These are phyloP conservation scores for Trifolium subterraneum DNA, from an alignment of 306 rosid genomes.

Conservation along the genomic window DNA sequence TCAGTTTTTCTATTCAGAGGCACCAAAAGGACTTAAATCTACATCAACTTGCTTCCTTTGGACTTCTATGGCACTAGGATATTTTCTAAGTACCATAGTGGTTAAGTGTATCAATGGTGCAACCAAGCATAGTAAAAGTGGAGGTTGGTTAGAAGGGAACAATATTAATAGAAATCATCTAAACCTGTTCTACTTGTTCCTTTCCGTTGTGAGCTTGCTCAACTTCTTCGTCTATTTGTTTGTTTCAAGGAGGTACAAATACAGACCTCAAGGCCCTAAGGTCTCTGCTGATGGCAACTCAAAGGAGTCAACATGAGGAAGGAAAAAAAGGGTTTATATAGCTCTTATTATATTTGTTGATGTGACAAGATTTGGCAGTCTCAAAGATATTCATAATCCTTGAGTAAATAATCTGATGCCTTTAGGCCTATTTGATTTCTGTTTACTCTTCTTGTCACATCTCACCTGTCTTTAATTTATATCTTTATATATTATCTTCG, in stretches of 20 bases:
- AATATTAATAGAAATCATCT: conserved; percentile 83
- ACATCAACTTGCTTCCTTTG: conserved; percentile 88
- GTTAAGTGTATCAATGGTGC: conserved; percentile 75
- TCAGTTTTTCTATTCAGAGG: conserved; percentile 91
- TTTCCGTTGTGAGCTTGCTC: conserved; percentile 69
- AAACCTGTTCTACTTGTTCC: conserved; percentile 77
- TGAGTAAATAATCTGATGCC: conserved; percentile 12
- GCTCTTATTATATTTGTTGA: not conserved
- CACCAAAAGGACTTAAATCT: conserved; percentile 77
- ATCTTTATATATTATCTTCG: not conserved
- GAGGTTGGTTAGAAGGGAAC: conserved; percentile 88
- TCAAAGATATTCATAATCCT: conserved; percentile 7
- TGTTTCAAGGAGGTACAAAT: conserved; percentile 73
- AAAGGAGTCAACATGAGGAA: conserved; percentile 26
- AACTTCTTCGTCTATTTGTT: conserved; percentile 71
- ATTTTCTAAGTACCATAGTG: conserved; percentile 73
- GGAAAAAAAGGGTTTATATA: not conserved
- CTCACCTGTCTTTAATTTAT: not conserved
- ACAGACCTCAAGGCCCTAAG: conserved; percentile 54
- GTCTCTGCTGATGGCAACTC: conserved; percentile 34
- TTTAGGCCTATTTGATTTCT: not conserved
- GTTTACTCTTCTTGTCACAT: not conserved
- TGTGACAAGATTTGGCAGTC: not conserved
- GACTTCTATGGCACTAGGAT: conserved; percentile 92
- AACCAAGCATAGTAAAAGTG: conserved; percentile 57